Percentiles rank a stretch among this genome's conserved stretches.
Evolutionary conservation across 2,329 filamentous ascomycete genomes (phyloP).

Genomic region (Capronia americana): DNA sequence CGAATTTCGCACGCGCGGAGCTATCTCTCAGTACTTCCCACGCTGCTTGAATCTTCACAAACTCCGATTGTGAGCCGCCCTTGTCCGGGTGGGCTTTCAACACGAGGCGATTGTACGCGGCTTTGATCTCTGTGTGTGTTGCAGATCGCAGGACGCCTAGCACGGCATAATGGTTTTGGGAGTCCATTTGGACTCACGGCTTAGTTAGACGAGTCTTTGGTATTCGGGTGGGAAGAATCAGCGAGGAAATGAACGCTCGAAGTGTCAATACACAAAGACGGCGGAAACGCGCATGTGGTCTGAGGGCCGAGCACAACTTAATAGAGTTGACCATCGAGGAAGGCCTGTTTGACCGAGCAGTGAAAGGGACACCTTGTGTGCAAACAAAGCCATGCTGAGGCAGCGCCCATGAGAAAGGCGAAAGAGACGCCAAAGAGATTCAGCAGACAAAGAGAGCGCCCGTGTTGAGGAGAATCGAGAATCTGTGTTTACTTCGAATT

Average conservation of each 20-base stretch:
- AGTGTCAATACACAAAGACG: background rate
- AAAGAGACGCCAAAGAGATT: background rate
- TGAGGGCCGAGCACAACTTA: background rate
- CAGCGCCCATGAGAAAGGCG: background rate
- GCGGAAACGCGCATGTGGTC: background rate
- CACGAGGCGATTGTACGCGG: conserved; percentile 22
- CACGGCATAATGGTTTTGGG: conserved; percentile 10
- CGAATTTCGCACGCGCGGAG: background rate
- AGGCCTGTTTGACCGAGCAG: background rate
- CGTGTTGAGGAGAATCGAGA: background rate
- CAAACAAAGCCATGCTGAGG: background rate
- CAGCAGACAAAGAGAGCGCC: background rate
- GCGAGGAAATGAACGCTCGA: background rate
- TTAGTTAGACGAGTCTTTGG: background rate
- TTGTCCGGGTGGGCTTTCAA: conserved; percentile 28
- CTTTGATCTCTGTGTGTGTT: conserved; percentile 16
- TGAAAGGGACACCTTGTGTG: background rate
- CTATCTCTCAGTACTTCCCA: conserved; percentile 12
- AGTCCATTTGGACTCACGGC: background rate
- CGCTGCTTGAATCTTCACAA: conserved; percentile 13
- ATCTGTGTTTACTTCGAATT: background rate
- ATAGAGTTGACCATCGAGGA: too few species aligned
- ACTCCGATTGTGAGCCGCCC: background rate
- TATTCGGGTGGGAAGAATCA: background rate
- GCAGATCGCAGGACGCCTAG: conserved; percentile 13